Percentiles rank a stretch among this genome's conserved stretches.
phyloP scores from a whole-genome alignment of 768 basidiomycete genomes.

The Panellus pusillus region DNA sequence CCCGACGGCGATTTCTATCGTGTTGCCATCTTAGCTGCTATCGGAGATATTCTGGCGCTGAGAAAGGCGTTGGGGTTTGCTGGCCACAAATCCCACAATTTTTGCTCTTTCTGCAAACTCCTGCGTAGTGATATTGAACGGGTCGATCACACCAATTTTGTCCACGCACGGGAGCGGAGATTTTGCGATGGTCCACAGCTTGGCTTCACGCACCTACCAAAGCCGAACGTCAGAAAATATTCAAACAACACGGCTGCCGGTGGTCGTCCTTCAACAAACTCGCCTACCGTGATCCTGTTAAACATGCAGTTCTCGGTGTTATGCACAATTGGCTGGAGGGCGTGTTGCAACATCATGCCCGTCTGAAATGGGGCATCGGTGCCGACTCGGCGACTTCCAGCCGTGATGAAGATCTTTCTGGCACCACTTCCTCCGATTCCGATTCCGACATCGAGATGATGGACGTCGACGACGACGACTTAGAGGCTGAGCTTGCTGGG shows the following conservation, averaged over 20 bases:
- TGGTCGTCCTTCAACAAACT: conserved; percentile 15
- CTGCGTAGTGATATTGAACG: conserved; percentile 7
- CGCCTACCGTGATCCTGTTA: conserved; percentile 19
- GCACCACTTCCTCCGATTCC: no score
- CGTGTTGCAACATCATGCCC: conserved; percentile 13
- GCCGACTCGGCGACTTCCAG: no score
- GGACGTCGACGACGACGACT: no score
- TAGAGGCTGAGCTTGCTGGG: no score
- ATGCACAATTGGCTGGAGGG: conserved; percentile 23
- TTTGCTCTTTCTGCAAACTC: conserved; percentile 22
- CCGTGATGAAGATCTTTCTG: no score
- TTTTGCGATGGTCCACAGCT: conserved; percentile 1
- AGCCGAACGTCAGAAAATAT: conserved; percentile 6
- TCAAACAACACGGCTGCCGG: conserved; percentile 9
- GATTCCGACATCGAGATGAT: no score
- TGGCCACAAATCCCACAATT: conserved; percentile 8
- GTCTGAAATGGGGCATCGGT: conserved; percentile 21
- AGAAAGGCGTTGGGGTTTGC: conserved; percentile 20
- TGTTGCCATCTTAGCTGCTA: conserved; percentile 14
- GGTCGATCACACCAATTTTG: conserved; percentile 16
- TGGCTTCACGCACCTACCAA: conserved; percentile 14
- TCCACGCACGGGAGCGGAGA: conserved; percentile 3
- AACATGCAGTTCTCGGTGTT: conserved; percentile 13
- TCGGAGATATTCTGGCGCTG: conserved; percentile 18
- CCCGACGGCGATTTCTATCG: conserved; percentile 18